A percentile compares a stretch with the other conserved stretches of the same genome.
phyloP scores from a whole-genome alignment of 441 rosid genomes.

The Adansonia madagascariensis region DNA sequence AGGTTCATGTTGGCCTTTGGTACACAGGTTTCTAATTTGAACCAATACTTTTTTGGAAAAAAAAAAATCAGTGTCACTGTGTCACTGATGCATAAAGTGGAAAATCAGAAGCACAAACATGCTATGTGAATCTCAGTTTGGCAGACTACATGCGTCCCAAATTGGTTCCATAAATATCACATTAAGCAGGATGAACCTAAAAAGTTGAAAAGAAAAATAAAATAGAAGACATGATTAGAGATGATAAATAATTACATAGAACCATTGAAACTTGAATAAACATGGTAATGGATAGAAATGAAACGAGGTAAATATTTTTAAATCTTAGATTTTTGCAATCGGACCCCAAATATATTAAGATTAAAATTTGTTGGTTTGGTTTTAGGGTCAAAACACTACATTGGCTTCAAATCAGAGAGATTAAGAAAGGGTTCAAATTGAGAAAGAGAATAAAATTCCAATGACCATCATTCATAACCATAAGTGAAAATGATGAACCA shows the following conservation, averaged over 20 bases:
- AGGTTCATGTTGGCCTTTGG: background rate
- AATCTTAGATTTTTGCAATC: background rate
- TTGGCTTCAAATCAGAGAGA: background rate
- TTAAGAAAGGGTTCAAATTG: background rate
- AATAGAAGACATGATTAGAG: background rate
- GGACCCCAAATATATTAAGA: background rate
- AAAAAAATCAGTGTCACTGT: background rate
- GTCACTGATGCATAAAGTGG: background rate
- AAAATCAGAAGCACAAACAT: background rate
- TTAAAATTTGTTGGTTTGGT: background rate
- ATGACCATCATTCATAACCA: background rate
- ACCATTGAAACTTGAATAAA: too few relatives aligned
- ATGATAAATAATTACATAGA: too few relatives aligned
- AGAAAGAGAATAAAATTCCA: background rate
- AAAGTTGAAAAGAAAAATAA: background rate
- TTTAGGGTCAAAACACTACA: background rate
- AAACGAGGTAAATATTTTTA: background rate
- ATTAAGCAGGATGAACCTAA: background rate
- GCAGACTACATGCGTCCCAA: background rate
- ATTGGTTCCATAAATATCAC: background rate
- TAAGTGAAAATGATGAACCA: background rate
- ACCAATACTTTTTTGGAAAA: too few relatives aligned
- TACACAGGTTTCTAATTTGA: background rate
- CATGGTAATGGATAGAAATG: background rate
- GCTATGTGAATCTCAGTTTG: constrained; percentile 10